phyloP scores from a whole-genome alignment of 202 grass and related monocot species.

The Schoenoplectus tabernaemontani region DNA sequence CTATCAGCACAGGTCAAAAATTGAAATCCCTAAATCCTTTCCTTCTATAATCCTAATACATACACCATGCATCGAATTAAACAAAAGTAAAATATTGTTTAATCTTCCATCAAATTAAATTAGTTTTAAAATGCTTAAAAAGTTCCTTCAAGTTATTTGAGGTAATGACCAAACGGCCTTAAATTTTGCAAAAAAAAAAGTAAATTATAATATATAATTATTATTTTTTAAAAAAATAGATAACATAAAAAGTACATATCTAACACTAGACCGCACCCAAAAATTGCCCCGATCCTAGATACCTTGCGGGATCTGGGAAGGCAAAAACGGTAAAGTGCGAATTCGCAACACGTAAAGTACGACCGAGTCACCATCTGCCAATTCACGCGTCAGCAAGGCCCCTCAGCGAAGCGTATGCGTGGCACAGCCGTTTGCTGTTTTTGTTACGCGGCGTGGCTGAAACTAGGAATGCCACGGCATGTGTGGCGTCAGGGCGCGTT shows the following conservation, averaged over 20 bases:
- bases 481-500: neutral
- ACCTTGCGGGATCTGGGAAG: neutral
- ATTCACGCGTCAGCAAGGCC: neutral
- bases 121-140: neutral
- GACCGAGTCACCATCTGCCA: too few species aligned
- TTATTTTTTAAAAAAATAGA: neutral
- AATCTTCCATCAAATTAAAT: neutral
- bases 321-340: neutral
- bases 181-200: neutral
- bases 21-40: neutral
- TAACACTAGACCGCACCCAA: too few species aligned
- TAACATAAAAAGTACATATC: neutral
- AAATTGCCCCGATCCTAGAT: neutral
- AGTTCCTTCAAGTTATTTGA: neutral
- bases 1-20: too few species aligned
- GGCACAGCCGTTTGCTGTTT: neutral
- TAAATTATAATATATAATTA: neutral
- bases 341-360: too few species aligned
- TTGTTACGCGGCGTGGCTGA: neutral
- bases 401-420: neutral
- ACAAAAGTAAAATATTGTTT: neutral
- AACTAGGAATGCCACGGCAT: neutral
- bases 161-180: neutral
- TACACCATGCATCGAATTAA: neutral
- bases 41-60: neutral